These are phyloP conservation scores for Colletotrichum eremochloae DNA, from an alignment of 2,329 filamentous ascomycete genomes.

Conservation along the genomic window DNA sequence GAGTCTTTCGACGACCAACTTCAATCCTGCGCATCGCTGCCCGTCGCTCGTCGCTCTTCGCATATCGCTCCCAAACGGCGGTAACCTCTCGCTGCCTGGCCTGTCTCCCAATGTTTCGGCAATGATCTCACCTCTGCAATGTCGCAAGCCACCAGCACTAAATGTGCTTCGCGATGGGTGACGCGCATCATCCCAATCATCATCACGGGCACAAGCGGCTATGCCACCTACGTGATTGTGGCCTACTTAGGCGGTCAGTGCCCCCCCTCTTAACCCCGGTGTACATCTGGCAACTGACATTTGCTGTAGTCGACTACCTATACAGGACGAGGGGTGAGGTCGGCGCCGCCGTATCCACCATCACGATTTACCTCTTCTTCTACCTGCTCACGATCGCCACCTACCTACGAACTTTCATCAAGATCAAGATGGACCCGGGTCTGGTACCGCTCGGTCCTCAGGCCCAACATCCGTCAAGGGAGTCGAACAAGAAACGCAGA, in stretches of 20 bases:
- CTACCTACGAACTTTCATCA: slow-evolving; percentile 79
- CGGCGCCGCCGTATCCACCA: slow-evolving; percentile 75
- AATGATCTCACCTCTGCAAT: slow-evolving; percentile 33
- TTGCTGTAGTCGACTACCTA: slow-evolving; percentile 76
- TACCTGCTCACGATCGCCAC: slow-evolving; percentile 74
- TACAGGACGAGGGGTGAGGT: slow-evolving; percentile 62
- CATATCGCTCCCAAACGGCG: neutral
- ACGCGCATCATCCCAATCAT: slow-evolving; percentile 78
- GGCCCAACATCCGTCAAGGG: slow-evolving; percentile 36
- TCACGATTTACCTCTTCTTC: slow-evolving; percentile 80
- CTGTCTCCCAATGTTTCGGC: slow-evolving; percentile 8
- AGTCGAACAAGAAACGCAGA: slow-evolving; percentile 44
- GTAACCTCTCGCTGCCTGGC: neutral
- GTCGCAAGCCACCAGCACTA: slow-evolving; percentile 49
- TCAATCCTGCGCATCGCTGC: slow-evolving; percentile 16
- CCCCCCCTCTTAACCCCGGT: slow-evolving; percentile 21
- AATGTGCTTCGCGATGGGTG: slow-evolving; percentile 67
- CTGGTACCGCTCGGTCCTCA: slow-evolving; percentile 72
- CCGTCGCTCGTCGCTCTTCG: slow-evolving; percentile 8
- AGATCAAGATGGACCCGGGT: slow-evolving; percentile 79
- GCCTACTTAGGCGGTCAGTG: slow-evolving; percentile 76
- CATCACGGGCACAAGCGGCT: slow-evolving; percentile 74
- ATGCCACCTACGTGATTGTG: slow-evolving; percentile 79
- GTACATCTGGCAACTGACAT: neutral
- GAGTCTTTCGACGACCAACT: slow-evolving; percentile 9